Base-by-base conservation (phyloP, 495 filamentous ascomycete genomes). In the Viridothelium virens region DNA sequence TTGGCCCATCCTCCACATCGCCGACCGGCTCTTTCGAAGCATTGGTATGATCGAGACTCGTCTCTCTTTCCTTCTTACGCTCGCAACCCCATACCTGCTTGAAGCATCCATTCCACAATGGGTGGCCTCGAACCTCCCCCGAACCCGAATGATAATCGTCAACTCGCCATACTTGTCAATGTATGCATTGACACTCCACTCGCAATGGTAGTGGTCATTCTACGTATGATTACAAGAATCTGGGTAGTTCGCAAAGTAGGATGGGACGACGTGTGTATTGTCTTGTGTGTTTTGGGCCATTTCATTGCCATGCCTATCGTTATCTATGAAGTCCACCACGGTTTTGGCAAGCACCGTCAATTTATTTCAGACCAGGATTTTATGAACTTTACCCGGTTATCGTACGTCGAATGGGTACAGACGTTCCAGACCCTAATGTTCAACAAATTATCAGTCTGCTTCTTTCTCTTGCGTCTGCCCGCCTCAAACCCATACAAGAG, bases 381-480 rank as follows among this genome's bases (percentile, higher is more conserved):
- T 53, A 5, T 14, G 48, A 53, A 53, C 25, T 25, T 25, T 25
- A 25, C 25, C 25, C 25, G 25, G 25, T 25, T 25, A 25, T 53
- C 48, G 5, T 53, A 53, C 16, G 48, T 5, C 12, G n/a, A 53
- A 16, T 53, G 48, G 48, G 18, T 53, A 5, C 48, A 53, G 18
- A 14, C n/a, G 11, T 53, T 53, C n/a, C 48, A 53, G 48, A 53
- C 48, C 48, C 48, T 53, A 53, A 53, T 53, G 48, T 91, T 91
- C 74, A 73, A 85, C 2, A 81, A 90, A 41, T 81, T 92, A 9
- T 90, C 89, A 7, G 66, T 91, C 16, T 86, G 89, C 79, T 91
- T 91, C 78, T 86, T 90, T 75, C 74, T 91, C 36, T 79, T 92
- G 67, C 82, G 91, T 61, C 76, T 92, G 33, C 89, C 89, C 4